A percentile compares a stretch with the other conserved stretches of the same genome.
phyloP scores from a whole-genome alignment of 345 rosid species.

The Pistacia vera region DNA sequence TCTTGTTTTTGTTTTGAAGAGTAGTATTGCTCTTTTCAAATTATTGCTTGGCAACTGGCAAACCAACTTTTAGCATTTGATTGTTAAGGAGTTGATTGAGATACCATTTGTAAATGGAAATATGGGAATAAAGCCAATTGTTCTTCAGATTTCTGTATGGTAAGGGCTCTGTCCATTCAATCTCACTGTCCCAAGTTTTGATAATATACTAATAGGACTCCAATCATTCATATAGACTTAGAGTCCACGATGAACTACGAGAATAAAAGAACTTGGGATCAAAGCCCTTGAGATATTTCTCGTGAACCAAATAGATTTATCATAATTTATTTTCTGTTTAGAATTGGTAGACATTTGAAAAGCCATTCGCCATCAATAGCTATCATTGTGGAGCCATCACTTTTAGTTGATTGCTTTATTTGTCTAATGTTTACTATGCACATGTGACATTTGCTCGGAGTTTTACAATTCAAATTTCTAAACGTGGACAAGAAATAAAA shows the following conservation, averaged over 20 bases:
- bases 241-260: not conserved
- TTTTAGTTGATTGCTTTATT: not conserved
- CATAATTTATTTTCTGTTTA: not conserved
- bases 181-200: not conserved
- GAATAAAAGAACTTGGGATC: not conserved
- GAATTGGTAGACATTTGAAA: not conserved
- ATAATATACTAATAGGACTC: not conserved
- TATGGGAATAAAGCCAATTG: not conserved
- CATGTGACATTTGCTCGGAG: conserved; percentile 3
- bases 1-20: too few relatives aligned
- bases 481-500: not conserved
- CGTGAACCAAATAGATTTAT: not conserved
- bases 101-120: not conserved
- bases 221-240: too few relatives aligned
- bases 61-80: not conserved
- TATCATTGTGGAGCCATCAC: not conserved
- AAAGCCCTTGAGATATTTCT: not conserved
- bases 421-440: not conserved
- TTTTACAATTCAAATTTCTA: not conserved
- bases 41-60: not conserved
- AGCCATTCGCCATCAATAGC: not conserved
- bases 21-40: too few relatives aligned
- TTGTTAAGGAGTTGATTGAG: not conserved
- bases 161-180: not conserved
- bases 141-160: not conserved